These are phyloP conservation scores for Fusarium pseudonygamai DNA, from an alignment of 2,329 filamentous ascomycete genomes.

Conservation along the genomic window DNA sequence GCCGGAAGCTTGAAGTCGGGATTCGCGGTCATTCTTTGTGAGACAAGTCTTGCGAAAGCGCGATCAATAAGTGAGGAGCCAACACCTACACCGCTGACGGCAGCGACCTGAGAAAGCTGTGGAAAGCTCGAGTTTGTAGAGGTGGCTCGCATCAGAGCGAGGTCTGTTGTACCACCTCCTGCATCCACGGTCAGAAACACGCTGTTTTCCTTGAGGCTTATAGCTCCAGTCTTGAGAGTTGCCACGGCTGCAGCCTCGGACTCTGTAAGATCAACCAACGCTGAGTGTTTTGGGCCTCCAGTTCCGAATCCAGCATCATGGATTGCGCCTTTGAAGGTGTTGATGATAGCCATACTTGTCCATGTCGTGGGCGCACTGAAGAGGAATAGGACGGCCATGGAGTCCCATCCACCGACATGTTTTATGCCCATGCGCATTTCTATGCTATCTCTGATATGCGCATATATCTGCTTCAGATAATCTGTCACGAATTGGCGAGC, in stretches of 20 bases:
- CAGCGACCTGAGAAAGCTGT: slow-evolving; percentile 48
- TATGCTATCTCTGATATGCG: slow-evolving; percentile 57
- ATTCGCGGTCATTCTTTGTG: slow-evolving; percentile 48
- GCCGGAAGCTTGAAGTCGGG: slow-evolving; percentile 51
- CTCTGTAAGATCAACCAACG: slow-evolving; percentile 57
- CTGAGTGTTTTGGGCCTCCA: slow-evolving; percentile 51
- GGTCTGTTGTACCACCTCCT: slow-evolving; percentile 58
- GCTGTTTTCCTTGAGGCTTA: slow-evolving; percentile 50
- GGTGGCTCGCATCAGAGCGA: slow-evolving; percentile 55
- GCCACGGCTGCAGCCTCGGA: slow-evolving; percentile 59
- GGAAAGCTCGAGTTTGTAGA: slow-evolving; percentile 42
- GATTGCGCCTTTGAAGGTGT: slow-evolving; percentile 60
- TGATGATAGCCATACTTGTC: slow-evolving; percentile 59
- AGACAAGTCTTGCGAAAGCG: slow-evolving; percentile 52
- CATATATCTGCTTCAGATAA: slow-evolving; percentile 59
- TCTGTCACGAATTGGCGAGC: slow-evolving; percentile 60
- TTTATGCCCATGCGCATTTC: slow-evolving; percentile 51
- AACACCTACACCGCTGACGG: slow-evolving; percentile 57
- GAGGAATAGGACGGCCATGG: slow-evolving; percentile 60
- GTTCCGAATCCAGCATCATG: slow-evolving; percentile 59
- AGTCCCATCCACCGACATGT: slow-evolving; percentile 53
- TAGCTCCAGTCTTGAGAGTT: slow-evolving; percentile 54
- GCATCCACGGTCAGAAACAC: slow-evolving; percentile 57
- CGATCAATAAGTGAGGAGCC: slow-evolving; percentile 58
- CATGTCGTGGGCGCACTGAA: slow-evolving; percentile 69